Evolutionary conservation across 345 rosid species (phyloP).

Genomic region (Gossypium turneri): DNA sequence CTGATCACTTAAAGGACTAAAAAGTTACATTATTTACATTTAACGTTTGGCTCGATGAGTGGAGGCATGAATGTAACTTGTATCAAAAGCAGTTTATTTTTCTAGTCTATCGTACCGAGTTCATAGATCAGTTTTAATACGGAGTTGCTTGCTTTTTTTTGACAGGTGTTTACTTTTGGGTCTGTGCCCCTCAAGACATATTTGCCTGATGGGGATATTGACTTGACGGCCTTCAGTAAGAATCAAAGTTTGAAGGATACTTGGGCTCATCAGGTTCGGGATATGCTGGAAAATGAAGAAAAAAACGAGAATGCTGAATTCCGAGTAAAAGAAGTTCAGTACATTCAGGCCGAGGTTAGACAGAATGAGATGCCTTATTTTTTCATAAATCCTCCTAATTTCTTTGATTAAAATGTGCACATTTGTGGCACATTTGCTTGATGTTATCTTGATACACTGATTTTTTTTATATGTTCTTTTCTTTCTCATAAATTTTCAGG

Average conservation of each 20-base stretch:
- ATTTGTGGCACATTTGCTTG: background rate
- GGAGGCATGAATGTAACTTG: background rate
- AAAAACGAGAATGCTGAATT: conserved; percentile 82
- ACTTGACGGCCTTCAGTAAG: conserved; percentile 77
- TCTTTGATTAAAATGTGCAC: background rate
- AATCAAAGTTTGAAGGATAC: conserved; percentile 65
- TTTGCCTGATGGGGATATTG: conserved; percentile 99
- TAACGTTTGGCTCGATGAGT: background rate
- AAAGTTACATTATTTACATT: background rate
- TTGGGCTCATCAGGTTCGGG: conserved; percentile 96
- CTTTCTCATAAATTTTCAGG: conserved; percentile 44
- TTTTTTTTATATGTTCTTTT: conserved; percentile 2
- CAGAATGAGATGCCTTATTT: background rate
- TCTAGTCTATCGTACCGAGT: background rate
- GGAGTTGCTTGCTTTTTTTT: conserved; percentile 1
- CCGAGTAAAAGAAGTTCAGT: conserved; percentile 93
- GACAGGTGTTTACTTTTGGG: conserved; percentile 88
- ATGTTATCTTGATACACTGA: background rate
- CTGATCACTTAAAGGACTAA: no score
- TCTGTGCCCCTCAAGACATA: conserved; percentile 98
- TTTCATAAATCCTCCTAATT: background rate
- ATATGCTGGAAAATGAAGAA: conserved; percentile 86
- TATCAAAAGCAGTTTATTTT: background rate
- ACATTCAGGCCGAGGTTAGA: conserved; percentile 79
- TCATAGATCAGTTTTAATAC: background rate